Base-by-base conservation (phyloP, 176 grass and related monocot genomes). In the Dendrocalamus sinicus region DNA sequence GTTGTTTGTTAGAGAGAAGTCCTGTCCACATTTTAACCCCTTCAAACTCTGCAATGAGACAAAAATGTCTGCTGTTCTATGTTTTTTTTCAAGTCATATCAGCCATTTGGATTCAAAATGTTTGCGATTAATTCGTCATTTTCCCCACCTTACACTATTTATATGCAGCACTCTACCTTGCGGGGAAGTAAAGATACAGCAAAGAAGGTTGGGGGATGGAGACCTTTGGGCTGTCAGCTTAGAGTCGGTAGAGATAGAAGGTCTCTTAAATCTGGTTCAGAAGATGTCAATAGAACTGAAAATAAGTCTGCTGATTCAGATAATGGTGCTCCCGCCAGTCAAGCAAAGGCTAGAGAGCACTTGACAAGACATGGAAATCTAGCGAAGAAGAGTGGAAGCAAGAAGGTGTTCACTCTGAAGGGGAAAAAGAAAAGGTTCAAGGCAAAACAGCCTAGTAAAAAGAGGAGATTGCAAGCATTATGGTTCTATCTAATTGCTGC, bases 401-500 rank as follows among this genome's bases (percentile, higher is more conserved):
- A 67, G 79, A 85, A 85, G 28, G 9, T 54, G 10, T 67, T 87
- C 53, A 9, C 69, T 53, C 17, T 80, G 35, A 83, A 80, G 58
- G 82, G 79, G 23, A 83, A 80, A 67, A 90, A 72, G 51, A 82
- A 87, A 85, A 86, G 47, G 51, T 67, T 75, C 53, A 88, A 84
- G 44, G 32, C 75, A 52, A 87, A 91, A 66, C 75, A 69, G 0
- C 45, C 72, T 26, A 72, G 62, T 37, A 81, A 89, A 55, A 92
- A 87, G 87, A 83, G 70, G 68, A 95, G 81, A 83, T 76, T 95
- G 7, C 72, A 19, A 77, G 44, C 86, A 85, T 78, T 95, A 78
- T 95, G 93, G 93, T 92, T 92, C 30, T 89, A 83, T 65, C 82
- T 95, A 75, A 72, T 92, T 88, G 80, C 93, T 67, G 89, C 88